These are phyloP conservation scores for Cercophora sp. DNA, from an alignment of 495 filamentous ascomycete genomes.

Conservation along the genomic window DNA sequence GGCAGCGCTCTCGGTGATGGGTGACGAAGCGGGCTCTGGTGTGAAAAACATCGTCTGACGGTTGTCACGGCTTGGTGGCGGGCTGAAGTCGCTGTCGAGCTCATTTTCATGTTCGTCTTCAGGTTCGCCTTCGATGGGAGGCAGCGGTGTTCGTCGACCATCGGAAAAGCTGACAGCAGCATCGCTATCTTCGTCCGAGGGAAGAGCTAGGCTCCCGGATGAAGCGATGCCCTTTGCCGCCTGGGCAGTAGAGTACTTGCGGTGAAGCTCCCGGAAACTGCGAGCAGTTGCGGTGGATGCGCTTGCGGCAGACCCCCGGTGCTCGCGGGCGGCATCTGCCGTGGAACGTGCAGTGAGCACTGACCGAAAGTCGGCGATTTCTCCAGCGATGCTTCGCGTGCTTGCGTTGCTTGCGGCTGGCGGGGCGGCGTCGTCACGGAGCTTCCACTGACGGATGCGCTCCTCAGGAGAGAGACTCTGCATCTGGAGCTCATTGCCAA, in stretches of 20 bases:
- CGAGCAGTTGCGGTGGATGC: constrained; percentile 53
- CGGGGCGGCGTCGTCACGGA: constrained; percentile 32
- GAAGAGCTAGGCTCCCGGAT: constrained; percentile 33
- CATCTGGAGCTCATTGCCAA: constrained; percentile 88
- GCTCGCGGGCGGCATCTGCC: constrained; percentile 29
- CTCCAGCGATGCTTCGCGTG: constrained; percentile 3
- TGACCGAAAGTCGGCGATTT: constrained; percentile 28
- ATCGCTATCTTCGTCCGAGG: constrained; percentile 54
- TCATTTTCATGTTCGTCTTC: constrained; percentile 9
- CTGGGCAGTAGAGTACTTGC: constrained; percentile 47
- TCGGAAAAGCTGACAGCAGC: constrained; percentile 54
- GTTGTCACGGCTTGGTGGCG: constrained; percentile 25
- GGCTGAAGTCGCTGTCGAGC: constrained; percentile 16
- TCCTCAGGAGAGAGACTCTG: constrained; percentile 78
- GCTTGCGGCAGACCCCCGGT: constrained; percentile 52
- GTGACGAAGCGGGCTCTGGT: constrained; percentile 37
- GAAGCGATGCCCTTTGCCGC: constrained; percentile 23
- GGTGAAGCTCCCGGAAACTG: constrained; percentile 52
- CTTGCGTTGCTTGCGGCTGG: not conserved
- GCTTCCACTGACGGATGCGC: constrained; percentile 51
- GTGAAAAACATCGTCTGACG: constrained; percentile 41
- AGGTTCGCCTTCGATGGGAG: constrained; percentile 45
- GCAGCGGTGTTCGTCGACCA: constrained; percentile 50
- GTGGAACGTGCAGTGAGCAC: constrained; percentile 26
- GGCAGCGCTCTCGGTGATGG: constrained; percentile 19